Evolutionary conservation across 2,329 filamentous ascomycete species (phyloP).

Genomic region (Septoria linicola): DNA sequence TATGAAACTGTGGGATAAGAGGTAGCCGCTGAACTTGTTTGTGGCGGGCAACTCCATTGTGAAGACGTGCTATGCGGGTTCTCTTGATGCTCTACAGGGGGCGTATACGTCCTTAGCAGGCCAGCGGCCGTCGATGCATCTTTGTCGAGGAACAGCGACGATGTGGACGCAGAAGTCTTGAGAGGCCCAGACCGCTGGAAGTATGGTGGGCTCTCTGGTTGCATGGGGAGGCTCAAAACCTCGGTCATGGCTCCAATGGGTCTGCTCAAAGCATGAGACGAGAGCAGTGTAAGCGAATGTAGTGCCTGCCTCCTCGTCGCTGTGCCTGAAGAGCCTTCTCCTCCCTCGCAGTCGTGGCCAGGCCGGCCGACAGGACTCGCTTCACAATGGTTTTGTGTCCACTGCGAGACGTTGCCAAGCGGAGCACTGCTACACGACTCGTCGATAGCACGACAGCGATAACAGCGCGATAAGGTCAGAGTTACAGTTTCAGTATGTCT

Average conservation of each 20-base stretch:
- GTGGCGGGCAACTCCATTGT: conserved; percentile 26
- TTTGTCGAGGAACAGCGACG: conserved; percentile 44
- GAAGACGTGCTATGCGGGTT: conserved; percentile 32
- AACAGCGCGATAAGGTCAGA: too few species aligned
- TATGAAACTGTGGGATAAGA: conserved; percentile 49
- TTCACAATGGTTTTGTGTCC: too few species aligned
- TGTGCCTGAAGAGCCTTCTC: too few species aligned
- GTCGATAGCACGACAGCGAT: too few species aligned
- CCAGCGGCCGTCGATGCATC: conserved; percentile 29
- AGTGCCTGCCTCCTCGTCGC: neutral
- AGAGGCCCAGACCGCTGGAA: conserved; percentile 44
- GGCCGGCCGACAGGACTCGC: too few species aligned
- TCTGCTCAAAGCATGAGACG: conserved; percentile 17
- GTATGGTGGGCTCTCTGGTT: conserved; percentile 45
- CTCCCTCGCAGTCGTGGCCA: too few species aligned
- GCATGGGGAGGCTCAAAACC: conserved; percentile 42
- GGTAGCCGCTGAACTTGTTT: conserved; percentile 31
- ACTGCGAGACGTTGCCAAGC: too few species aligned
- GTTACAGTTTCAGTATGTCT: too few species aligned
- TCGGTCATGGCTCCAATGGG: conserved; percentile 42
- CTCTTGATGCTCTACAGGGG: conserved; percentile 38
- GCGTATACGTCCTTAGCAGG: conserved; percentile 39
- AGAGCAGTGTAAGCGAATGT: conserved; percentile 1
- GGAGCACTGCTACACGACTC: too few species aligned
- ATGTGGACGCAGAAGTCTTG: conserved; percentile 44